phyloP scores from a whole-genome alignment of 2,329 filamentous ascomycete genomes.

The Aspergillus sp. region DNA sequence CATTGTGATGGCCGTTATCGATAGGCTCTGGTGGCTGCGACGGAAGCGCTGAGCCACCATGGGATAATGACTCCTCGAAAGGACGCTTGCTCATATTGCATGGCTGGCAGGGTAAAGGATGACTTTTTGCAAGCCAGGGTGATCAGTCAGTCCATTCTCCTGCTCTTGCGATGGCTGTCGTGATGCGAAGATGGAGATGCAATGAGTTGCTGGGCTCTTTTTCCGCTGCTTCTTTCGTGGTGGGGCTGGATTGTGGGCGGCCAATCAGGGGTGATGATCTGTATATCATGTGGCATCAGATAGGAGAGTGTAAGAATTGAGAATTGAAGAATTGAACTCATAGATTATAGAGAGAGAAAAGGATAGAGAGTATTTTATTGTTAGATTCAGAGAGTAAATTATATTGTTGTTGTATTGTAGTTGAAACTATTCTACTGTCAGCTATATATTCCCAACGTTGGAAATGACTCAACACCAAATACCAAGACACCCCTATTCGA shows the following conservation, averaged over 20 bases:
- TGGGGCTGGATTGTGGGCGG: neutral
- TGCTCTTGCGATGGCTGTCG: neutral
- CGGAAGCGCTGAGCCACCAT: constrained; percentile 6
- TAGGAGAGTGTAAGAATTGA: neutral
- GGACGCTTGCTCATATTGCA: constrained; percentile 36
- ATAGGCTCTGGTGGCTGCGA: constrained; percentile 19
- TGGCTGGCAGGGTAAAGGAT: constrained; percentile 10
- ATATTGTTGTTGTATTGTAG: neutral
- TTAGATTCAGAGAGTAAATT: neutral
- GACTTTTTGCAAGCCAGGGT: neutral
- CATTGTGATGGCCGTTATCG: constrained; percentile 18
- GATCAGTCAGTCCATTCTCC: neutral
- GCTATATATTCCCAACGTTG: neutral
- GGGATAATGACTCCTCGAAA: constrained; percentile 25
- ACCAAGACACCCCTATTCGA: neutral
- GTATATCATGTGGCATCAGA: neutral
- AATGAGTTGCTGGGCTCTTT: neutral
- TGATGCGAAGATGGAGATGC: neutral
- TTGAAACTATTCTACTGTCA: neutral
- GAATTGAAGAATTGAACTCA: neutral
- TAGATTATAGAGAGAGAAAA: neutral
- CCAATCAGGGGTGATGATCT: neutral
- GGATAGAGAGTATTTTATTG: neutral
- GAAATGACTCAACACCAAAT: neutral
- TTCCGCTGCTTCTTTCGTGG: neutral